These are phyloP conservation scores for Actinomucor elegans DNA, from an alignment of 371 early-diverging fungal species.

Conservation along the genomic window DNA sequence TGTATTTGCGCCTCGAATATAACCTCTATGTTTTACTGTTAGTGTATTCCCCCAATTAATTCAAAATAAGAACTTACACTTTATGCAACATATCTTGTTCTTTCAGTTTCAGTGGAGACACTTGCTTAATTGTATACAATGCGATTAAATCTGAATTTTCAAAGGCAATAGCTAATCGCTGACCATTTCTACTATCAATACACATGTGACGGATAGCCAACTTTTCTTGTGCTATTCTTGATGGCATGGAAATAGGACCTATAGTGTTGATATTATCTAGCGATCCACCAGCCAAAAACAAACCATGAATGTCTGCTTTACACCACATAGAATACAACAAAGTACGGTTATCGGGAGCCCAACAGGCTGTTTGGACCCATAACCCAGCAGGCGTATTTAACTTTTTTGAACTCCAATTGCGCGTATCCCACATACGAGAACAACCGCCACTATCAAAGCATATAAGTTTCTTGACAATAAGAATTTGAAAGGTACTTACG, in stretches of 20 bases:
- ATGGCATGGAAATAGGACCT: neutral
- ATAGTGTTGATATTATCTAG: neutral
- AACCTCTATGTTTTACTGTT: conserved; percentile 39
- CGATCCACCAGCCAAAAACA: conserved; percentile 22
- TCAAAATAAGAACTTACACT: conserved; percentile 22
- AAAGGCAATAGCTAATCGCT: conserved; percentile 32
- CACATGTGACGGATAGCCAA: conserved; percentile 33
- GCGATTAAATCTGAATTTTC: conserved; percentile 25
- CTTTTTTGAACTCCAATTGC: conserved; percentile 31
- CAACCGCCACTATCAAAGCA: conserved; percentile 16
- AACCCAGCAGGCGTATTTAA: conserved; percentile 41
- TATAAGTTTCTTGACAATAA: neutral
- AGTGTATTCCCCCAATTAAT: neutral
- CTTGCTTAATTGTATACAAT: conserved; percentile 22
- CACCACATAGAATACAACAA: conserved; percentile 40
- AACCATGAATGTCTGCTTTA: conserved; percentile 31
- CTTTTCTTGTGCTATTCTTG: too few species aligned
- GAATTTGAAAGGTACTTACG: conserved; percentile 15
- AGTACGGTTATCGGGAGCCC: conserved; percentile 41
- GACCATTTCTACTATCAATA: conserved; percentile 30
- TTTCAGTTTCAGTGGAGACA: conserved; percentile 14
- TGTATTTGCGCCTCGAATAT: conserved; percentile 26
- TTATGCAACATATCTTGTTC: conserved; percentile 12
- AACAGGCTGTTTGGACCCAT: conserved; percentile 48
- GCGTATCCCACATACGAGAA: conserved; percentile 47